Evolutionary conservation across 2,329 filamentous ascomycete genomes (phyloP).

Genomic region (Scleromitrula shiraiana): DNA sequence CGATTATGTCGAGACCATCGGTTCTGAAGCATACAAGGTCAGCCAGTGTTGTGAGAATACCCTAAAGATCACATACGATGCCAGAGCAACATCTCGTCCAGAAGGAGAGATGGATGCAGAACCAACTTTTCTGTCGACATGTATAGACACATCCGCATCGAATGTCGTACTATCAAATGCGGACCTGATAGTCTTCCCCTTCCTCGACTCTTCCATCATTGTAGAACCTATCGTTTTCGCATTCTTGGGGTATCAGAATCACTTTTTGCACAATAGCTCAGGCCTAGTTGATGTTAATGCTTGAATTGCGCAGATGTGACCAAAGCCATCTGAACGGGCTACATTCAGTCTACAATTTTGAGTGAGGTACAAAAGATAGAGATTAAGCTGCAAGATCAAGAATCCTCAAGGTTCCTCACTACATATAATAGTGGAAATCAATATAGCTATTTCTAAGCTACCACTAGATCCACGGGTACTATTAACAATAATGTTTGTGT

Average conservation of each 20-base stretch:
- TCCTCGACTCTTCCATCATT: slow-evolving; percentile 36
- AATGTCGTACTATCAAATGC: slow-evolving; percentile 84
- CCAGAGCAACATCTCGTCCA: slow-evolving; percentile 82
- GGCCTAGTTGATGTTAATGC: background rate
- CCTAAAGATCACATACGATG: slow-evolving; percentile 48
- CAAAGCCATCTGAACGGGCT: background rate
- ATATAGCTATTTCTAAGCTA: too few relatives aligned
- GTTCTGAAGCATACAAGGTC: slow-evolving; percentile 35
- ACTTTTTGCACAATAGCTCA: background rate
- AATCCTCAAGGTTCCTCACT: too few relatives aligned
- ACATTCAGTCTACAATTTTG: too few relatives aligned
- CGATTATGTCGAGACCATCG: slow-evolving; percentile 83
- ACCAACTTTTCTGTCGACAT: slow-evolving; percentile 65
- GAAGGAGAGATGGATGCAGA: slow-evolving; percentile 91
- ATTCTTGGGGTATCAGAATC: slow-evolving; percentile 8
- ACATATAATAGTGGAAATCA: too few relatives aligned
- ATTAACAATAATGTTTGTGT: too few relatives aligned
- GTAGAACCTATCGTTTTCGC: slow-evolving; percentile 7
- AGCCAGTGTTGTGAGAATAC: background rate
- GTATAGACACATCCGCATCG: slow-evolving; percentile 74
- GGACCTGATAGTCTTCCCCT: slow-evolving; percentile 52
- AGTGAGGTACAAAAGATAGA: too few relatives aligned
- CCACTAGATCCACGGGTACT: too few relatives aligned
- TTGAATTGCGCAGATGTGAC: background rate
- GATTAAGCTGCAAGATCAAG: too few relatives aligned